These are phyloP conservation scores for Rhizoclosmatium sp. DNA, from an alignment of 192 early-diverging fungal genomes.

Conservation along the genomic window DNA sequence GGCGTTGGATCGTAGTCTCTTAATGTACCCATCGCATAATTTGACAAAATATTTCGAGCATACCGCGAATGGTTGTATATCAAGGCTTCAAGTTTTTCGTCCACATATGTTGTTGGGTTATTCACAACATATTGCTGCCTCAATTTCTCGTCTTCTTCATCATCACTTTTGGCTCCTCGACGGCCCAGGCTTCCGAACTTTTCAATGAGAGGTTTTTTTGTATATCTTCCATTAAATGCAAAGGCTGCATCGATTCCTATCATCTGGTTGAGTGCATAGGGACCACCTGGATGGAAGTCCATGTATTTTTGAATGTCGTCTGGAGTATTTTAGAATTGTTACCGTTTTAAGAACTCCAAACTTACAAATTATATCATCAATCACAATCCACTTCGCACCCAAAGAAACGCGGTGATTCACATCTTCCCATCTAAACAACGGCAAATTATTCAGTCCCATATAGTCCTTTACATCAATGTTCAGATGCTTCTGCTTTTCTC, in stretches of 20 bases:
- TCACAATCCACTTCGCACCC: slow-evolving; percentile 52
- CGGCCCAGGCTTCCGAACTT: neutral
- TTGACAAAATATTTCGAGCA: slow-evolving; percentile 37
- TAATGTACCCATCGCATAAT: slow-evolving; percentile 39
- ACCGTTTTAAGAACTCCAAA: neutral
- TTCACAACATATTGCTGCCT: neutral
- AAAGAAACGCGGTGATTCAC: slow-evolving; percentile 40
- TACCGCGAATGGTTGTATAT: slow-evolving; percentile 44
- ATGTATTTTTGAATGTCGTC: slow-evolving; percentile 45
- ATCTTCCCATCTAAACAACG: slow-evolving; percentile 47
- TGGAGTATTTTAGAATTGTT: slow-evolving; percentile 6
- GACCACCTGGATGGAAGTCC: slow-evolving; percentile 44
- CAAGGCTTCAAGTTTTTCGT: slow-evolving; percentile 13
- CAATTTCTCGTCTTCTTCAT: neutral
- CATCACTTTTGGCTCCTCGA: neutral
- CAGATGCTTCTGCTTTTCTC: slow-evolving; percentile 16
- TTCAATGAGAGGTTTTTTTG: neutral
- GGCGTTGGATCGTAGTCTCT: neutral
- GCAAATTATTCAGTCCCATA: slow-evolving; percentile 37
- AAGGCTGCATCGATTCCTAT: slow-evolving; percentile 44
- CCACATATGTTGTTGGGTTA: neutral
- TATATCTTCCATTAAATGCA: slow-evolving; percentile 13
- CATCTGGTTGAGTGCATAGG: slow-evolving; percentile 16
- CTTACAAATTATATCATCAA: slow-evolving; percentile 49
- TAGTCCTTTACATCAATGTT: neutral